Base-by-base conservation (phyloP, 257 asterid species). In the Osmanthus fragrans region DNA sequence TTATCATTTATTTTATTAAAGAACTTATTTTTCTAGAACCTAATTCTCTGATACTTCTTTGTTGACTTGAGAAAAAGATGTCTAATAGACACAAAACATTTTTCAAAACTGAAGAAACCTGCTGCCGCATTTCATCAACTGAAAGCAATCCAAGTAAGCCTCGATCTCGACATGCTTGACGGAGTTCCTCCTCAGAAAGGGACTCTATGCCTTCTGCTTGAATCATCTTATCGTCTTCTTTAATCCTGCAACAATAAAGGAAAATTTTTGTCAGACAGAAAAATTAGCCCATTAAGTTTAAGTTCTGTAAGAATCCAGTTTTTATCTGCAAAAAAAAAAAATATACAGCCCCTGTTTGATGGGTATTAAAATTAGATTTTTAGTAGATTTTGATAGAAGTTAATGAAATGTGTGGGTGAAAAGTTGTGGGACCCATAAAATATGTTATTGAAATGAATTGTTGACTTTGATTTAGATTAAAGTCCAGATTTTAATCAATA, bases 121-220 rank as follows among this genome's bases (percentile, higher is more conserved):
- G 98, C 85, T 93, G 91, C 72, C 95, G 91, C 99, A 96, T 93
- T 75, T 96, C 99, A 71, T 93, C 98, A 68, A 84, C 93, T 40
- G 98, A 93, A 86, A 88, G 87, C 77, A 90, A 89, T 76, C 96
- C 97, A 75, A 96, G 94, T 85, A 96, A 86, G 77, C 99, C 99
- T 70, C 99, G 97, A 80, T 93, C 98, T 77, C 97, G 88, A 73
- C 99, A 93, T 78, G 94, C 98, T 85, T 96, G 97, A 82, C 98
- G 97, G 42, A 96, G 97, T 88, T 96, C 99, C 80, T 92, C 97
- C 82, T 96, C 98, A 19, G 97, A 89, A 80, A 96, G 96, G 78
- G 98, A 87, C 32, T 90, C 96, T 74, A 96, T 82, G 75, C 99
- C 99, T 87, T 96, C 99, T 11, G 92, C 89, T 85, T 89, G 94